Conservation (phyloP, 495 filamentous ascomycete species). For the Recurvomyces mirabilis region DNA sequence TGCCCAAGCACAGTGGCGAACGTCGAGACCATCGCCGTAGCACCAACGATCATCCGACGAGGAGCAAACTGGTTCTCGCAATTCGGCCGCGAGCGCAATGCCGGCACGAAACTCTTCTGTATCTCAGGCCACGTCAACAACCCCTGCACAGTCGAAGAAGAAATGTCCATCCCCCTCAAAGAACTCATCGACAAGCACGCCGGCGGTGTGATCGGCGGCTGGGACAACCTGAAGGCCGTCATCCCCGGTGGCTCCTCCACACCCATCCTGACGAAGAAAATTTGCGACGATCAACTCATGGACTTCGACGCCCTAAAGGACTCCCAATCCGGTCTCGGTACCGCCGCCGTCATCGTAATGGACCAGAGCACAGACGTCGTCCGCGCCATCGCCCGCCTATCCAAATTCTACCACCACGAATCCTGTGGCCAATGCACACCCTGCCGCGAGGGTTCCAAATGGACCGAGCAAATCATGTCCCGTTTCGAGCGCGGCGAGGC, state of each 20-base stretch:
- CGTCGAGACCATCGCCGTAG: constrained; percentile 92
- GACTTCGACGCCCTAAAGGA: constrained; percentile 98
- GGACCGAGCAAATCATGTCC: constrained; percentile 97
- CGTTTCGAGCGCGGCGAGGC: constrained; percentile 85
- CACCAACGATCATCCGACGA: constrained; percentile 88
- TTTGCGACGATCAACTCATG: constrained; percentile 94
- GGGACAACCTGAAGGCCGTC: constrained; percentile 91
- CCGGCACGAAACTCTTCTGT: constrained; percentile 95
- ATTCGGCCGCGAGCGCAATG: constrained; percentile 90
- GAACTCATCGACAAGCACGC: constrained; percentile 97
- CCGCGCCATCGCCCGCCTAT: constrained; percentile 79
- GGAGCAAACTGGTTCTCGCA: constrained; percentile 83
- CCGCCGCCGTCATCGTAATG: constrained; percentile 98
- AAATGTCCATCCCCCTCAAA: constrained; percentile 90
- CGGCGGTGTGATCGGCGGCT: constrained; percentile 89
- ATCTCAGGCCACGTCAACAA: constrained; percentile 99
- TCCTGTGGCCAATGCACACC: constrained; percentile 97
- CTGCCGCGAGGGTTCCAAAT: constrained; percentile 92
- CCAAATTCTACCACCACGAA: constrained; percentile 97
- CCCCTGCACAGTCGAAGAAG: constrained; percentile 93
- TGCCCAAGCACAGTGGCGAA: constrained; percentile 97
- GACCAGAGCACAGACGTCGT: constrained; percentile 96
- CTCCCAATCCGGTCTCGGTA: constrained; percentile 89
- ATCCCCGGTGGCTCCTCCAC: constrained; percentile 97
- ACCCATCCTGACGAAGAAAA: constrained; percentile 74